These are phyloP conservation scores for Zopfochytrium polystomum DNA, from an alignment of 371 early-diverging fungal genomes.

Conservation along the genomic window DNA sequence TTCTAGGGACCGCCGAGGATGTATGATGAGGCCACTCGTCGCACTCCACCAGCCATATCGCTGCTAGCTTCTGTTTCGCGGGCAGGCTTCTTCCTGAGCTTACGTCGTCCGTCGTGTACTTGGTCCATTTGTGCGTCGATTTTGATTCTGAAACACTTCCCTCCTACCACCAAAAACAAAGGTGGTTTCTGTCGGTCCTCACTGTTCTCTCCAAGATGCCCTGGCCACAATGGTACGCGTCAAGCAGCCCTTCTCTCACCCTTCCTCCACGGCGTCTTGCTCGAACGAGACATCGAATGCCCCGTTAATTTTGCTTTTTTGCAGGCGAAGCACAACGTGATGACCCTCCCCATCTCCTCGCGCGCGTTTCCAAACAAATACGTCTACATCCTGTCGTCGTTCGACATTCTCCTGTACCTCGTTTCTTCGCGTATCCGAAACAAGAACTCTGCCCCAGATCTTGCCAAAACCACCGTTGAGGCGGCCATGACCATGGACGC, in stretches of 20 bases:
- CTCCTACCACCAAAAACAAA: too few species aligned
- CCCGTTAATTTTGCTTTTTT: neutral
- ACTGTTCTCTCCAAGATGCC: slow-evolving; percentile 15
- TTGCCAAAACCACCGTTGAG: slow-evolving; percentile 18
- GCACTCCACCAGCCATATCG: too few species aligned
- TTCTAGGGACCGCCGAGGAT: too few species aligned
- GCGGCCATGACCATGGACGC: slow-evolving; percentile 26
- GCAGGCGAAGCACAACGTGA: slow-evolving; percentile 22
- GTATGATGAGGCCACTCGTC: too few species aligned
- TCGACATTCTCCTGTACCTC: slow-evolving; percentile 26
- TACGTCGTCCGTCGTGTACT: too few species aligned
- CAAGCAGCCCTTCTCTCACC: neutral
- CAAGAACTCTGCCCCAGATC: slow-evolving; percentile 6
- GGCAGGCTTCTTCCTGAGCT: too few species aligned
- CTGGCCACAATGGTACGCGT: slow-evolving; percentile 19
- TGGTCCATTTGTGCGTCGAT: too few species aligned
- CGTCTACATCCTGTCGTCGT: slow-evolving; percentile 19
- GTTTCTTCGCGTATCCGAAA: slow-evolving; percentile 9
- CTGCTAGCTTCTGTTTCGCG: too few species aligned
- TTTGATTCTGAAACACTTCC: too few species aligned
- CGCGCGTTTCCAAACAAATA: slow-evolving; percentile 25
- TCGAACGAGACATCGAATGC: neutral
- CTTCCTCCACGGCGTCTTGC: neutral
- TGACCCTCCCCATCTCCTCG: slow-evolving; percentile 24
- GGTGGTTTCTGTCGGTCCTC: slow-evolving; percentile 19